Percentiles rank a stretch among this genome's conserved stretches.
These are phyloP conservation scores for Oryza punctata DNA, from an alignment of 176 grass and related monocot genomes.

Conservation along the genomic window DNA sequence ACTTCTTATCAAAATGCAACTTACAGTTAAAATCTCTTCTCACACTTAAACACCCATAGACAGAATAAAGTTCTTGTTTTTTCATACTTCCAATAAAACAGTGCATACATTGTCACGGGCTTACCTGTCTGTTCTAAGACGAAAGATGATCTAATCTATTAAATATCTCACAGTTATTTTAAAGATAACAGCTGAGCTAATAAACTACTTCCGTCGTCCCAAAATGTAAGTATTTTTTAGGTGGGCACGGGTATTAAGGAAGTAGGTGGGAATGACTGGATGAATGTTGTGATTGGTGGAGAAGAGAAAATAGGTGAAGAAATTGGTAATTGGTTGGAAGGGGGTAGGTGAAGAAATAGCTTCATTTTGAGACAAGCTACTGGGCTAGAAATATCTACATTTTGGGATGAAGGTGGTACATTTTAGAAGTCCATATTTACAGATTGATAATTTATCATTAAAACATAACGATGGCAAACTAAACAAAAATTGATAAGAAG, in stretches of 20 bases:
- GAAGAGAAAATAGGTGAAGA: no score
- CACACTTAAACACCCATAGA: constrained; percentile 21
- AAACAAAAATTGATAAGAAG: constrained; percentile 25
- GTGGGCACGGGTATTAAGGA: no score
- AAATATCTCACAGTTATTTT: constrained; percentile 14
- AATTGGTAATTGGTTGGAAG: no score
- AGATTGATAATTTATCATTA: not conserved
- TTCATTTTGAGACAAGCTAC: no score
- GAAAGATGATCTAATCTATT: constrained; percentile 15
- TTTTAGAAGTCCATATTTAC: constrained; percentile 1
- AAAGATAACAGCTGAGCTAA: not conserved
- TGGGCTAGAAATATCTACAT: no score
- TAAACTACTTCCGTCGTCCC: not conserved
- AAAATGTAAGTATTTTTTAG: no score
- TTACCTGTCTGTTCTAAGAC: constrained; percentile 21
- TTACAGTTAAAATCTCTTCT: not conserved
- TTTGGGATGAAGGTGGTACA: not conserved
- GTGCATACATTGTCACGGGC: not conserved
- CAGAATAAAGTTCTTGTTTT: not conserved
- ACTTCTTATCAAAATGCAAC: not conserved
- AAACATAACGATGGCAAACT: constrained; percentile 11
- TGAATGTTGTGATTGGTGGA: no score
- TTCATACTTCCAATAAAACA: not conserved
- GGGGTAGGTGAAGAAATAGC: no score
- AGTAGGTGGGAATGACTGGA: no score